Evolutionary conservation across 768 basidiomycete genomes (phyloP).

Genomic region (Amanita fuliginea): DNA sequence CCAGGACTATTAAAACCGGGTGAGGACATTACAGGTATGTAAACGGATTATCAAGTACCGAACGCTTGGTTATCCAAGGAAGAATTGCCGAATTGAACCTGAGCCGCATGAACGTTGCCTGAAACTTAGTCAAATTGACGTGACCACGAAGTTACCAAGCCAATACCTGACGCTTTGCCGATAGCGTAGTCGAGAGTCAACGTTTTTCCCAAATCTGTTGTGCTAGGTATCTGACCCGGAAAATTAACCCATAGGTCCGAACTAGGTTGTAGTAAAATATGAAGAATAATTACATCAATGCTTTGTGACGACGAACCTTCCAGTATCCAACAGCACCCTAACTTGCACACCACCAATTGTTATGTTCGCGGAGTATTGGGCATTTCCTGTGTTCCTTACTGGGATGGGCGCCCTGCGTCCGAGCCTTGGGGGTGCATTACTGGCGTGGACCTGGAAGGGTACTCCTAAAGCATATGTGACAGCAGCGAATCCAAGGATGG

Average conservation of each 20-base stretch:
- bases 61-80: conserved; percentile 57
- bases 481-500: conserved; percentile 22
- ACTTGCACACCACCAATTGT: conserved; percentile 49
- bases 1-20: conserved; percentile 37
- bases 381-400: conserved; percentile 56
- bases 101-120: conserved; percentile 48
- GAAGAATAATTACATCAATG: neutral
- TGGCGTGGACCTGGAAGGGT: conserved; percentile 26
- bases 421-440: conserved; percentile 14
- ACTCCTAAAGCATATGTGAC: conserved; percentile 24
- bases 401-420: conserved; percentile 27
- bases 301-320: conserved; percentile 35
- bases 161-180: conserved; percentile 48
- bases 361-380: conserved; percentile 63
- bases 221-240: conserved; percentile 29
- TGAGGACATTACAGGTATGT: neutral
- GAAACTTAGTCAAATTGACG: neutral
- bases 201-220: conserved; percentile 44
- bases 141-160: conserved; percentile 3
- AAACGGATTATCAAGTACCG: conserved; percentile 28
- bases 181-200: conserved; percentile 58
- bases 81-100: conserved; percentile 43
- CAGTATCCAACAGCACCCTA: conserved; percentile 64
- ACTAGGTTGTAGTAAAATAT: conserved; percentile 21
- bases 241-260: conserved; percentile 70